Percentiles rank a stretch among this genome's conserved stretches.
Conservation (phyloP, 2,329 filamentous ascomycete genomes). For the Fulvia fulva region DNA sequence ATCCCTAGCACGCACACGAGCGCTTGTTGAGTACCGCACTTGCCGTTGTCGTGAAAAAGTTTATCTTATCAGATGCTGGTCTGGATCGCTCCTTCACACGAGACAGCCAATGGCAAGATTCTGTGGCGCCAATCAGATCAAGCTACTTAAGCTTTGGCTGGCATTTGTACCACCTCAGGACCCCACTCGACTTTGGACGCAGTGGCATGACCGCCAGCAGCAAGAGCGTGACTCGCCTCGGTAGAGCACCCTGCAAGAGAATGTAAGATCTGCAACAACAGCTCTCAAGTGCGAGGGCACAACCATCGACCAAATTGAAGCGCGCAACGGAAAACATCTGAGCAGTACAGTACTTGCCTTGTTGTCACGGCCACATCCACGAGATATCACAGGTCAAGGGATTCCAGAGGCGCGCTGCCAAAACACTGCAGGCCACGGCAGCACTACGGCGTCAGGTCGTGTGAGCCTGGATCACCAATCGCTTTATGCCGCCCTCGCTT, state of each 20-base stretch:
- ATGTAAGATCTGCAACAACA: not conserved
- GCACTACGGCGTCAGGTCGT: not conserved
- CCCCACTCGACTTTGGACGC: not conserved
- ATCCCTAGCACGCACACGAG: not conserved
- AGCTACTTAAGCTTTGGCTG: not conserved
- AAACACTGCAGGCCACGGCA: not conserved
- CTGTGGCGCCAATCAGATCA: not conserved
- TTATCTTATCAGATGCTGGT: slow-evolving; percentile 4
- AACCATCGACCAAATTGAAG: not conserved
- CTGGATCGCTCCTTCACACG: not conserved
- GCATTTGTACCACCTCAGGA: not conserved
- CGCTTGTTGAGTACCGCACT: not conserved
- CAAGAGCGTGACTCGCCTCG: not conserved
- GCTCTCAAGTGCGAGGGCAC: not conserved
- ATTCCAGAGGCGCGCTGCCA: not conserved
- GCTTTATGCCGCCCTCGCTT: not conserved
- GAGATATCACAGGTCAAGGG: not conserved
- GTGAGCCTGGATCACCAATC: not conserved
- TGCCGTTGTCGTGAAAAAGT: not conserved
- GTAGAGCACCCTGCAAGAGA: not conserved
- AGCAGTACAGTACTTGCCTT: not conserved
- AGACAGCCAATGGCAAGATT: not conserved
- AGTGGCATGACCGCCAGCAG: not conserved
- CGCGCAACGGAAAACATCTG: not conserved
- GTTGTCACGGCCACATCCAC: not conserved